Evolutionary conservation across 305 asterid species (phyloP).

Genomic region (Plantago coronopus): DNA sequence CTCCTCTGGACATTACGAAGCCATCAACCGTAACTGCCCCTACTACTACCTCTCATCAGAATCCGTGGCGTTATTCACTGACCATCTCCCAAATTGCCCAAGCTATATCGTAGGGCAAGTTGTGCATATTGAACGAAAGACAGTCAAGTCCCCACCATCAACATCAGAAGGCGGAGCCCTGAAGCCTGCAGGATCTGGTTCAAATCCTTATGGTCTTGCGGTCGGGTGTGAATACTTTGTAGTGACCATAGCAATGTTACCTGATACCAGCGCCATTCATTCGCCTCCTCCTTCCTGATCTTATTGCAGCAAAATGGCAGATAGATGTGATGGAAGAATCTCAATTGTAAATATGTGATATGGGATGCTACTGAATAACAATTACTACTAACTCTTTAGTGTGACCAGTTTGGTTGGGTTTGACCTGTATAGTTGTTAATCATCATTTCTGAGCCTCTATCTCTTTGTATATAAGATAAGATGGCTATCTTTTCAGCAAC

Average conservation of each 20-base stretch:
- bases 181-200: conserved; percentile 41
- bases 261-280: conserved; percentile 73
- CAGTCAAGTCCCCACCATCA: conserved; percentile 45
- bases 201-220: conserved; percentile 70
- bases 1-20: conserved; percentile 71
- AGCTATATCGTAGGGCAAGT: conserved; percentile 77
- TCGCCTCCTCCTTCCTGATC: conserved; percentile 90
- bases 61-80: conserved; percentile 76
- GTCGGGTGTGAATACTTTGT: conserved; percentile 85
- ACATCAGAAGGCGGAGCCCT: conserved; percentile 35
- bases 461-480: conserved; percentile 7
- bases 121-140: conserved; percentile 81
- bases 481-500: conserved; percentile 3
- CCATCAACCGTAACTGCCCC: conserved; percentile 67
- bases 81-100: conserved; percentile 67
- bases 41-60: conserved; percentile 82
- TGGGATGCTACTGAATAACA: conserved; percentile 4
- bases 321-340: conserved; percentile 91
- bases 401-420: conserved; percentile 1
- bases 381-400: not conserved
- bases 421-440: not conserved
- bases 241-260: conserved; percentile 95
- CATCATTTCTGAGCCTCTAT: conserved; percentile 3
- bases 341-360: conserved; percentile 32
- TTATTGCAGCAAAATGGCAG: conserved; percentile 56